Conservation (phyloP, 805 yeast species). For the Wilhelminamyces savonicus region DNA sequence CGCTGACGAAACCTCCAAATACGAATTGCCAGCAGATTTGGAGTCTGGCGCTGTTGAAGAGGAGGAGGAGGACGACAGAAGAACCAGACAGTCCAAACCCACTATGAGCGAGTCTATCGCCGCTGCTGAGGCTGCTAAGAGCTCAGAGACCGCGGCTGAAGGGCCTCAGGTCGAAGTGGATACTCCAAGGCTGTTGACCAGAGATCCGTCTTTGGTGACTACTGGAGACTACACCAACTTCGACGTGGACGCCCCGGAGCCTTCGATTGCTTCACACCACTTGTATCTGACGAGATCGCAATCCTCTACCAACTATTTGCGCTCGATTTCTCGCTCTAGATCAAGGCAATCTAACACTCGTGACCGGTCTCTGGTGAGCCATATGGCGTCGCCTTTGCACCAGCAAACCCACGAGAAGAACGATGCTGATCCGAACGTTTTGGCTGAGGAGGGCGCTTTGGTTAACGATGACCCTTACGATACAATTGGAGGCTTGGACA, state of each 20-base stretch:
- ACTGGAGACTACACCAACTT: slow-evolving; percentile 42
- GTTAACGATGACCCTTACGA: slow-evolving; percentile 44
- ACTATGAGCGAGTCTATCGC: slow-evolving; percentile 41
- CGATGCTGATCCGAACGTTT: slow-evolving; percentile 30
- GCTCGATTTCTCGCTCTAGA: slow-evolving; percentile 62
- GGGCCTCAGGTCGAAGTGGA: slow-evolving; percentile 2
- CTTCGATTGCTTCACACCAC: slow-evolving; percentile 6
- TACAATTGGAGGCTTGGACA: slow-evolving; percentile 43
- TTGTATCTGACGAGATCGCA: slow-evolving; percentile 28
- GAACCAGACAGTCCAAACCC: slow-evolving; percentile 34
- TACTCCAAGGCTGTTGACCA: slow-evolving; percentile 9
- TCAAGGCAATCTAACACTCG: no score
- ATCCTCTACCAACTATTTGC: slow-evolving; percentile 49
- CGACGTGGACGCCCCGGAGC: slow-evolving; percentile 30
- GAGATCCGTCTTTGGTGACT: slow-evolving; percentile 36
- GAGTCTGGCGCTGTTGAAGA: slow-evolving; percentile 16
- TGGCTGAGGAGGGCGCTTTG: slow-evolving; percentile 54
- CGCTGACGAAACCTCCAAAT: slow-evolving; percentile 37
- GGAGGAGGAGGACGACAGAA: slow-evolving; percentile 29
- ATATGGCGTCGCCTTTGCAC: slow-evolving; percentile 1
- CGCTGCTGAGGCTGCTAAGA: slow-evolving; percentile 28
- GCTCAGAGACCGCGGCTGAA: slow-evolving; percentile 3
- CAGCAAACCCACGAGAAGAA: slow-evolving; percentile 23
- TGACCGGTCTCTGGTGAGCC: slow-evolving; percentile 4
- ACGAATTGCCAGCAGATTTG: slow-evolving; percentile 37